Base-by-base conservation (phyloP, 2,329 filamentous ascomycete species). In the Torrubiella hemipterigena region DNA sequence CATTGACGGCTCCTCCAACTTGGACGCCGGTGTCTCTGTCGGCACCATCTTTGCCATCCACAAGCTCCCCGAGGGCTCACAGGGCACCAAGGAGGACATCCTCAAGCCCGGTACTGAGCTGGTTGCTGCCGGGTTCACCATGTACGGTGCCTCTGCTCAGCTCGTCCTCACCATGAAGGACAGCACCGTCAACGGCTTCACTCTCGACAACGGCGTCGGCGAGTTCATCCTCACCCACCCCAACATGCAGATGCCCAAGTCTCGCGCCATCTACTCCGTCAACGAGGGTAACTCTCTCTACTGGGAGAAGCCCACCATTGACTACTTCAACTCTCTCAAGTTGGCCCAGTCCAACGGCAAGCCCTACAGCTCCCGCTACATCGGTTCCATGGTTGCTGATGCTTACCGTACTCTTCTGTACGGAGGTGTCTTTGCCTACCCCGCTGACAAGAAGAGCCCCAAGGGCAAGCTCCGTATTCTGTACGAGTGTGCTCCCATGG, bases 181-280 rank as follows among this genome's bases (percentile, higher is more conserved):
- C 43, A 83, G 87, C 41, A 73, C 63, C 39, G 91, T 98, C 59
- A 95, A 96, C 61, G 91, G 91, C 49, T 98, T 98, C 69, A 98
- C 91, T 17, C 77, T 98, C 49, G 91, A 98, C 65, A 93, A 83
- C 56, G 83, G 86, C 13, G 76, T 98, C 30, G 91, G 91, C 62
- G 91, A 98, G 69, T 98, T 98, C 67, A 98, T 98, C 61, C 73
- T 98, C 37, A 93, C 89, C 11, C 91, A 98, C 61, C 91, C 91
- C 16, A 59, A 93, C 61, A 98, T 98, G 91, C 67, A 66, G 42
- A 77, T 96, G 41, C 91, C 91, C 33, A 72, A 70, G 55, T 67
- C 71, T 50, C 74, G 87, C 40, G 61, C 78, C 41, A 98, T 98
- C 58, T 98, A 98, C 74, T 93, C 84, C 17, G 86, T 93, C 62